Conservation (phyloP, 768 basidiomycete genomes). For the Multifurca ochricompacta region DNA sequence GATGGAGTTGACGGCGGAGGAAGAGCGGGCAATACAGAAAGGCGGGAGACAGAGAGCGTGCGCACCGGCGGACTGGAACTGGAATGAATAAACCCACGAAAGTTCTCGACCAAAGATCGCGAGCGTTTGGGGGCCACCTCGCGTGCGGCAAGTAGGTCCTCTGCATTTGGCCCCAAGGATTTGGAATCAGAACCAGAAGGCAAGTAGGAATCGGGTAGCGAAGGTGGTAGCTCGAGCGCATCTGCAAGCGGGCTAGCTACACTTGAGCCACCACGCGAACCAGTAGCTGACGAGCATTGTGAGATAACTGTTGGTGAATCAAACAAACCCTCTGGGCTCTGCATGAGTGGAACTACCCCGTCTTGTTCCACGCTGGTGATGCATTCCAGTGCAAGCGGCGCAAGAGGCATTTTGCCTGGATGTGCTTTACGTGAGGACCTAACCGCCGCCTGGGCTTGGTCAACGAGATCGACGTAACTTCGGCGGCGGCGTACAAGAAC, state of each 20-base stretch:
- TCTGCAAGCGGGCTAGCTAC: slow-evolving; percentile 6
- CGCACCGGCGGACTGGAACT: slow-evolving; percentile 15
- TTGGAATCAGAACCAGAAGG: slow-evolving; percentile 20
- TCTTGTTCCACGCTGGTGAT: neutral
- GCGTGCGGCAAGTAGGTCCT: slow-evolving; percentile 17
- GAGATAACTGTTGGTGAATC: slow-evolving; percentile 18
- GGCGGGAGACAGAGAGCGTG: slow-evolving; percentile 17
- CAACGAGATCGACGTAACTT: slow-evolving; percentile 31
- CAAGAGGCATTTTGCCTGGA: neutral
- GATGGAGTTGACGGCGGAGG: slow-evolving; percentile 3
- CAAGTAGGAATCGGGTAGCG: slow-evolving; percentile 19
- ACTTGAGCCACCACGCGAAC: slow-evolving; percentile 9
- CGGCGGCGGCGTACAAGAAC: slow-evolving; percentile 56
- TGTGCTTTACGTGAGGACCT: neutral
- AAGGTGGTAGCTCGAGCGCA: slow-evolving; percentile 20
- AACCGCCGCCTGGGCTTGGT: neutral
- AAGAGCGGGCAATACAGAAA: neutral
- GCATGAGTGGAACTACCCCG: neutral
- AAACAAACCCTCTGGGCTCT: slow-evolving; percentile 9
- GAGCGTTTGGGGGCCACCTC: slow-evolving; percentile 31
- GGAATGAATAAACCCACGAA: slow-evolving; percentile 45
- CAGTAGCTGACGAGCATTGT: slow-evolving; percentile 15
- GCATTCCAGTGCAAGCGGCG: slow-evolving; percentile 9
- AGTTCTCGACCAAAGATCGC: slow-evolving; percentile 53
- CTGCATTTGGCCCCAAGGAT: slow-evolving; percentile 23